These are phyloP conservation scores for Roridomyces roridus DNA, from an alignment of 768 basidiomycete species.

Conservation along the genomic window DNA sequence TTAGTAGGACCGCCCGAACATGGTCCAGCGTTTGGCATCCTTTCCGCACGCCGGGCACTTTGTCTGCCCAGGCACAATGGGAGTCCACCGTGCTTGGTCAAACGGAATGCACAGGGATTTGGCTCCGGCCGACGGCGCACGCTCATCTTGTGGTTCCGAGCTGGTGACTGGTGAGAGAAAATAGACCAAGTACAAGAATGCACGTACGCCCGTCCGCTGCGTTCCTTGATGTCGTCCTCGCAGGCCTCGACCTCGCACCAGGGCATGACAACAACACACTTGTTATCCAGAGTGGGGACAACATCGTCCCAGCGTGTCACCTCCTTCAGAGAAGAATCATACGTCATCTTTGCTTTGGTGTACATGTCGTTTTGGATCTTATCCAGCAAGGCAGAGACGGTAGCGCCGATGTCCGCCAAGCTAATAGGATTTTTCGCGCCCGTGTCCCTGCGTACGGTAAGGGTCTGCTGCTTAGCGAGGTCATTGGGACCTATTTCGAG, in stretches of 20 bases:
- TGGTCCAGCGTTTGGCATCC: slow-evolving; percentile 93
- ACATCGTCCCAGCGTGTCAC: slow-evolving; percentile 91
- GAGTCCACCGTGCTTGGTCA: slow-evolving; percentile 83
- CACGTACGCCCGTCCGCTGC: slow-evolving; percentile 81
- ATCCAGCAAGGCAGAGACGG: slow-evolving; percentile 73
- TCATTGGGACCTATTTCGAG: slow-evolving; percentile 97
- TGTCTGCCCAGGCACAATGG: slow-evolving; percentile 83
- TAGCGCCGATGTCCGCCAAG: slow-evolving; percentile 44
- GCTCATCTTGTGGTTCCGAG: slow-evolving; percentile 88
- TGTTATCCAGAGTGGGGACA: slow-evolving; percentile 89
- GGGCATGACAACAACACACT: slow-evolving; percentile 87
- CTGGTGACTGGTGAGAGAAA: slow-evolving; percentile 42
- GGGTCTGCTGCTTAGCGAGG: slow-evolving; percentile 79
- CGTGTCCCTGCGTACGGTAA: slow-evolving; percentile 80
- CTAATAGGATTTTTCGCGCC: slow-evolving; percentile 53
- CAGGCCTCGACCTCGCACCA: slow-evolving; percentile 96
- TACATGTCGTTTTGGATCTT: slow-evolving; percentile 93
- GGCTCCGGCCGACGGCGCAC: slow-evolving; percentile 96
- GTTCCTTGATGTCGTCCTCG: slow-evolving; percentile 98
- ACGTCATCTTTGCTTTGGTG: slow-evolving; percentile 72
- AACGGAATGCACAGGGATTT: slow-evolving; percentile 97
- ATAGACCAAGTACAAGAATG: slow-evolving; percentile 10
- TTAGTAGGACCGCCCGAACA: slow-evolving; percentile 93
- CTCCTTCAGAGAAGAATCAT: slow-evolving; percentile 71
- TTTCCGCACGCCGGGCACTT: slow-evolving; percentile 90